Evolutionary conservation across 2,329 filamentous ascomycete genomes (phyloP), one percentile per base, ranked within the genome.

Genomic region (Cytospora mali): DNA sequence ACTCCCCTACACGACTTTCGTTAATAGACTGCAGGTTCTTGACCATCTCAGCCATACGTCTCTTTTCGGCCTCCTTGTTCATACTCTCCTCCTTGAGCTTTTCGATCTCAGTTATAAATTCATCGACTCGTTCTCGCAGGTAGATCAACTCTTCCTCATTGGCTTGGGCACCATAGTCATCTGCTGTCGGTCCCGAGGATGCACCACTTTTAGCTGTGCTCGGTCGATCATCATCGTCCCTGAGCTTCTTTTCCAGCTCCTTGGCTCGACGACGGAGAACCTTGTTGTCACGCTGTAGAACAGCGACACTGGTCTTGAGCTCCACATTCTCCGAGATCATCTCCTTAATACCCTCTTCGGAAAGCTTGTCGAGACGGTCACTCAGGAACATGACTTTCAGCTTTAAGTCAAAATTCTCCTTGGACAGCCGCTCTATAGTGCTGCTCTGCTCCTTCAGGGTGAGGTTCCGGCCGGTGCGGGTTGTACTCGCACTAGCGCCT

Each of bases 251-350:
- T 76, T 98, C 93, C 53, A 98, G 77, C 69, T 97, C 93, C 70
- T 93, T 91, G 62, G 96, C 84, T 68, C 90, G 88, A 66, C 90
- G 88, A 25, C 92, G 88, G 61, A 98, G 76, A 23, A 88, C 82
- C 74, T 96, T 95, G 73, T 92, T 95, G 71, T 99, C 95, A 67
- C 96, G 92, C 75, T 96, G 92, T 62, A 95, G 83, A 39, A 95
- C 91, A 4, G 94, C 88, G 51, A 97, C 85, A 65, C 91, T 92
- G 0, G 94, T 97, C 75, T 96, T 95, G 55, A 98, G 84, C 73
- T 97, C 93, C 5, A 98, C 94, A 70, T 97, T 99, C 75, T 97
- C 94, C 51, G 92, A 93, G 70, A 98, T 96, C 89, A 97, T 96
- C 74, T 97, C 94, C 77, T 96, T 96, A 74, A 99, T 89, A 67